Evolutionary conservation across 257 asterid species (phyloP).

Genomic region (Rehmannia glutinosa): DNA sequence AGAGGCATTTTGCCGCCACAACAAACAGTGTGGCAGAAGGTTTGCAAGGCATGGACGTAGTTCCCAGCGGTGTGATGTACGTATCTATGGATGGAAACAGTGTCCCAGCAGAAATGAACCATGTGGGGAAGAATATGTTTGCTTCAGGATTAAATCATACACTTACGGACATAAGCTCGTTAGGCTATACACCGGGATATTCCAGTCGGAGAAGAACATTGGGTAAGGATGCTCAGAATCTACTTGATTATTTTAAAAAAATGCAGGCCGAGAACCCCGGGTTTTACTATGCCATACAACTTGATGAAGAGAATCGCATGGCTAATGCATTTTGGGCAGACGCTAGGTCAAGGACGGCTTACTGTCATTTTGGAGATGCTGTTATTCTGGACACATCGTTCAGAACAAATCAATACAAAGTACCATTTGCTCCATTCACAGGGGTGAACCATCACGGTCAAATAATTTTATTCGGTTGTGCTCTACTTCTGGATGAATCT

Average conservation of each 20-base stretch:
- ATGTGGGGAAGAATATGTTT: constrained; percentile 34
- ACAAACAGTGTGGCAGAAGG: constrained; percentile 36
- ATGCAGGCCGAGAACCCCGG: constrained; percentile 96
- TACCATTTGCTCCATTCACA: constrained; percentile 84
- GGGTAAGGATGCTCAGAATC: constrained; percentile 86
- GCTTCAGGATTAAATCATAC: constrained; percentile 35
- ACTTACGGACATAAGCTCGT: constrained; percentile 26
- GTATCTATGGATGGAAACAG: constrained; percentile 63
- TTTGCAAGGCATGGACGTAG: constrained; percentile 37
- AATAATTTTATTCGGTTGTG: constrained; percentile 77
- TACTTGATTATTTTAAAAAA: constrained; percentile 82
- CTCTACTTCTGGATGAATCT: constrained; percentile 79
- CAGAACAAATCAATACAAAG: constrained; percentile 53
- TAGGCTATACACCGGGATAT: constrained; percentile 35
- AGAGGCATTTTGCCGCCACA: constrained; percentile 52
- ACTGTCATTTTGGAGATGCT: constrained; percentile 82
- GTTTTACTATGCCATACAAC: constrained; percentile 87
- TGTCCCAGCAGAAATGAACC: constrained; percentile 36
- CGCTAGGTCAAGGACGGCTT: constrained; percentile 84
- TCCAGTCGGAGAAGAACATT: constrained; percentile 45
- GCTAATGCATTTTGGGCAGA: constrained; percentile 94
- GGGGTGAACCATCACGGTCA: constrained; percentile 97
- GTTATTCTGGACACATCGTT: constrained; percentile 67
- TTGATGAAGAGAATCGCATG: constrained; percentile 84
- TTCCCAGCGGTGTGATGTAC: constrained; percentile 78